Base-by-base conservation (phyloP, 176 grass and related monocot genomes). In the Juncus inflexus region DNA sequence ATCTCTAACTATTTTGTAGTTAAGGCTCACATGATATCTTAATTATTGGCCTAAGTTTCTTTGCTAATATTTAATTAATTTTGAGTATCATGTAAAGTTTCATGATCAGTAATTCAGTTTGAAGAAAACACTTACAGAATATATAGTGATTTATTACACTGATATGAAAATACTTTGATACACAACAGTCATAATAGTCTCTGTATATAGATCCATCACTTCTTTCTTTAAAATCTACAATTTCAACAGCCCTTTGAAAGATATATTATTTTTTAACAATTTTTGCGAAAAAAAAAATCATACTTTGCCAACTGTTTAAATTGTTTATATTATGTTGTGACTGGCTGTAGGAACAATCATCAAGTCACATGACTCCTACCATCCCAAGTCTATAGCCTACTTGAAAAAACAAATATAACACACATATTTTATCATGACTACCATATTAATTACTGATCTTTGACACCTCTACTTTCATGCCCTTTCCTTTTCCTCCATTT, bases 361-460 rank as follows among this genome's bases (percentile, higher is more conserved):
- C 53, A 63, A 39, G 63, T 66, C 86, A 76, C 82, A 85, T 85
- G 81, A 72, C 69, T 40, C 58, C 74, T 69, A 71, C 54, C 52
- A 45, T 5, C 12, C 64, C 50, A 70, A 43, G 65, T 70, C 52
- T 54, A 49, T 70, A 63, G 5, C 40, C 19, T 69, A 50, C 56
- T 51, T 51, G 52, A 59, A 56, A 9, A 42, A 52, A 74, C 55
- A 63, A 42, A 65, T 52, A 37, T 15, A 54, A 75, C 52, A 15
- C 71, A 53, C 49, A 63, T 55, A 57, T 65, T 75, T 56, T 40
- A 75, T 57, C 73, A 52, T 41, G 73, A 62, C 16, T 39, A 47
- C 73, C 40, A 55, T 57, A 62, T 65, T 65, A 51, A 52, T 38
- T 65, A 5, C 42, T 75, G 65, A 62, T 55, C 49, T 53, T 54